Conservation (phyloP, 768 basidiomycete species). For the Pulveroboletus sp. region DNA sequence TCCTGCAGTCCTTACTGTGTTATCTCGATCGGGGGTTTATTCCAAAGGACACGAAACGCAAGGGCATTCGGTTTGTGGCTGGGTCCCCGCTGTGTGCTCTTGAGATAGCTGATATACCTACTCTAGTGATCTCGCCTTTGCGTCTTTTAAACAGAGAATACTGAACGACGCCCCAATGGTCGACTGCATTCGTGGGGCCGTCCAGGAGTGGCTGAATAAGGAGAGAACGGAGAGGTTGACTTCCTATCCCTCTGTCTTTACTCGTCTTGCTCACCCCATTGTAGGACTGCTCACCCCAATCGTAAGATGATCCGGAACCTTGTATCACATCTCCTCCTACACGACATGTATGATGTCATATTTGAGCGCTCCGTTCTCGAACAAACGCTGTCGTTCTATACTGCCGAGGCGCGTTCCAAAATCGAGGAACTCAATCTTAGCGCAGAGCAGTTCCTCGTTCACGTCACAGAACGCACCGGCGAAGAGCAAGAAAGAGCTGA, state of each 20-base stretch:
- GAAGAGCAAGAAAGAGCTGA: conserved; percentile 57
- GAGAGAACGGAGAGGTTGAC: conserved; percentile 46
- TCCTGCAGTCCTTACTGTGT: conserved; percentile 60
- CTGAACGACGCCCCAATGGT: conserved; percentile 46
- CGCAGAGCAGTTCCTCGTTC: conserved; percentile 51
- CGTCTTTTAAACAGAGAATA: conserved; percentile 46
- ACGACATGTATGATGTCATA: conserved; percentile 49
- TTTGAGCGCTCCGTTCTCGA: conserved; percentile 57
- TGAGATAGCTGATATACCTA: neutral
- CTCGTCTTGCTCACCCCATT: neutral
- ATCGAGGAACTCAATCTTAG: conserved; percentile 29
- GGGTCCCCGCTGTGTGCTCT: neutral
- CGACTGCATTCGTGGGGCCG: conserved; percentile 38
- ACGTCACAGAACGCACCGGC: conserved; percentile 40
- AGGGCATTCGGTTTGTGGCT: conserved; percentile 42
- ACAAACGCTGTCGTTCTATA: conserved; percentile 50
- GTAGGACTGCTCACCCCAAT: conserved; percentile 35
- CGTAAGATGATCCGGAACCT: conserved; percentile 45
- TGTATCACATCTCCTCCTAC: conserved; percentile 51
- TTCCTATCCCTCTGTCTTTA: neutral
- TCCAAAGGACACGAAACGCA: conserved; percentile 32
- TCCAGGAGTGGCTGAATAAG: conserved; percentile 48
- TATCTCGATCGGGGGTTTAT: conserved; percentile 71
- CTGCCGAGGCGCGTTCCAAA: conserved; percentile 41
- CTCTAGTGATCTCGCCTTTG: conserved; percentile 52